Percentiles rank a stretch among this genome's conserved stretches.
These are phyloP conservation scores for Salix arbutifolia DNA, from an alignment of 345 rosid genomes.

Conservation along the genomic window DNA sequence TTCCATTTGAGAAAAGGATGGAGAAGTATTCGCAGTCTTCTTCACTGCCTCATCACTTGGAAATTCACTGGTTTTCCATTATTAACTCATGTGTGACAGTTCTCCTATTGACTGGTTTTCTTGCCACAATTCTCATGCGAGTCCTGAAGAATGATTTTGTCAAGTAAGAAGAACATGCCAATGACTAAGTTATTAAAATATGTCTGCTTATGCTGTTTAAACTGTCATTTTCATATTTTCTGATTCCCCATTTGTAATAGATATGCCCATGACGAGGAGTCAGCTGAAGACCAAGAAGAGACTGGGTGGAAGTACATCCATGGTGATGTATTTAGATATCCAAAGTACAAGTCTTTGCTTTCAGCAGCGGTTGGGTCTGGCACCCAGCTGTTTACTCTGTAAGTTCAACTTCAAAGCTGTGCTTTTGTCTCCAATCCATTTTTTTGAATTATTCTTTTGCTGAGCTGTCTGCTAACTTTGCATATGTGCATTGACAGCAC, in stretches of 20 bases:
- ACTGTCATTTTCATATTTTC: background rate
- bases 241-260: background rate
- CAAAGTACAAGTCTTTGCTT: conserved; percentile 25
- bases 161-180: conserved; percentile 13
- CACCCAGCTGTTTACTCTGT: conserved; percentile 29
- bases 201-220: background rate
- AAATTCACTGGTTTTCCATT: conserved; percentile 35
- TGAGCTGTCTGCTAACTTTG: background rate
- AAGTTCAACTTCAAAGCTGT: conserved; percentile 1
- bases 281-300: conserved; percentile 32
- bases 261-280: conserved; percentile 31
- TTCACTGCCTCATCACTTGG: conserved; percentile 32
- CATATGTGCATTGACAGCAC: conserved; percentile 38
- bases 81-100: conserved; percentile 31
- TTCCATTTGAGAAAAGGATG: conserved; percentile 30
- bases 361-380: conserved; percentile 33
- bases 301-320: conserved; percentile 37
- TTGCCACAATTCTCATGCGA: conserved; percentile 33
- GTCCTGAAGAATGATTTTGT: conserved; percentile 33
- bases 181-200: background rate
- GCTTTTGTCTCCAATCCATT: background rate
- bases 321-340: conserved; percentile 31
- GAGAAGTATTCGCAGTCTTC: conserved; percentile 28
- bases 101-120: conserved; percentile 32
- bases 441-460: background rate